Evolutionary conservation across 225 moss, liverwort and hornwort genomes (phyloP).

Genomic region (Pseudisothecium myosuroides): DNA sequence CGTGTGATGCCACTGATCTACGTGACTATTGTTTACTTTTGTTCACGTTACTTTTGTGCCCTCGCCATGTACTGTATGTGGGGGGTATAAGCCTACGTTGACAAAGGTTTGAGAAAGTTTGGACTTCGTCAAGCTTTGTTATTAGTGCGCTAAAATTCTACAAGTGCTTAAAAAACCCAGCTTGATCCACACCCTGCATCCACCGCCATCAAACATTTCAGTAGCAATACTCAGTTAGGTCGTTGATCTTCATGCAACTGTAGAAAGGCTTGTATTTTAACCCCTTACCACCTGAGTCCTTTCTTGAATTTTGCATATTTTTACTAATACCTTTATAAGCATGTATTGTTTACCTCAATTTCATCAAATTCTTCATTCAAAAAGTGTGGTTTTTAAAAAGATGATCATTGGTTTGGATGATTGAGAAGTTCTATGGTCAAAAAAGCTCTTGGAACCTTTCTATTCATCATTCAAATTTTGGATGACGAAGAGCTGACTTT

Average conservation of each 20-base stretch:
- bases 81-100: neutral
- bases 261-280: neutral
- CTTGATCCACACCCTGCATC: neutral
- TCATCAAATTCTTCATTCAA: neutral
- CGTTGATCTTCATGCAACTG: neutral
- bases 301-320: neutral
- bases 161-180: neutral
- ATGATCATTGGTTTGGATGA: too few relatives aligned
- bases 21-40: neutral
- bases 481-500: neutral
- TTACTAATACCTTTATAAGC: too few relatives aligned
- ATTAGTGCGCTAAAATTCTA: too few relatives aligned
- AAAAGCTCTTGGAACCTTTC: too few relatives aligned
- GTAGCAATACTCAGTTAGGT: neutral
- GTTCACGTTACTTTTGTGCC: neutral
- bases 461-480: neutral
- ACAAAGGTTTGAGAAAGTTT: neutral
- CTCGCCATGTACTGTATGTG: neutral
- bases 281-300: rapidly evolving
- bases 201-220: neutral
- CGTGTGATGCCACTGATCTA: neutral
- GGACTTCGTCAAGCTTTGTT: neutral
- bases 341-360: neutral
- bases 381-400: neutral
- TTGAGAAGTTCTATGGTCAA: too few relatives aligned